These are phyloP conservation scores for Escallonia herrerae DNA, from an alignment of 129 eudicot genomes.

Conservation along the genomic window DNA sequence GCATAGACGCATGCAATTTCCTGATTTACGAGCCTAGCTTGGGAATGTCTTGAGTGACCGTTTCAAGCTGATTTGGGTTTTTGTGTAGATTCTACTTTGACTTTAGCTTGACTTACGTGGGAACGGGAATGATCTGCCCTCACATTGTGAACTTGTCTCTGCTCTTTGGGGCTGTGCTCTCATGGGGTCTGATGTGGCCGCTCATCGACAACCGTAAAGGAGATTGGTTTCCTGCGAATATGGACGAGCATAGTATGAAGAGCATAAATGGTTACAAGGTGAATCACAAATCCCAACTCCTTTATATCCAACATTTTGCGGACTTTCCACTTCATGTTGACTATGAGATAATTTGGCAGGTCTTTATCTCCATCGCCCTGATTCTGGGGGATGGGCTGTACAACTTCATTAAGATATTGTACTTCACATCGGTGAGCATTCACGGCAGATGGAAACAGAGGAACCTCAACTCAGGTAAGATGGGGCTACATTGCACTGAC, in stretches of 20 bases:
- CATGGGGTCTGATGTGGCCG: constrained; percentile 99
- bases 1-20: too few relatives aligned
- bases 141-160: constrained; percentile 81
- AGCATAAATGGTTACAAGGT: constrained; percentile 90
- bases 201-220: constrained; percentile 51
- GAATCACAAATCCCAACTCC: neutral
- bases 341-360: constrained; percentile 24
- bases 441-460: constrained; percentile 33
- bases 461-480: constrained; percentile 29
- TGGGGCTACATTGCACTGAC: too few relatives aligned
- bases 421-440: constrained; percentile 43
- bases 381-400: constrained; percentile 85
- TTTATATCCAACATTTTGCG: too few relatives aligned
- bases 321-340: too few relatives aligned
- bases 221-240: constrained; percentile 61
- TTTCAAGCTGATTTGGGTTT: neutral
- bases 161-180: constrained; percentile 76
- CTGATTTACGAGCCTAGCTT: too few relatives aligned
- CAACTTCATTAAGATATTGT: constrained; percentile 52
- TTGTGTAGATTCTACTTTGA: constrained; percentile 79
- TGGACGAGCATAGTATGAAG: constrained; percentile 70
- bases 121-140: constrained; percentile 94
- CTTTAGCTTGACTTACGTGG: constrained; percentile 86
- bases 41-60: too few relatives aligned
- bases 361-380: constrained; percentile 67